Evolutionary conservation across 2,329 filamentous ascomycete genomes (phyloP).

Genomic region (Cytospora chrysosperma): DNA sequence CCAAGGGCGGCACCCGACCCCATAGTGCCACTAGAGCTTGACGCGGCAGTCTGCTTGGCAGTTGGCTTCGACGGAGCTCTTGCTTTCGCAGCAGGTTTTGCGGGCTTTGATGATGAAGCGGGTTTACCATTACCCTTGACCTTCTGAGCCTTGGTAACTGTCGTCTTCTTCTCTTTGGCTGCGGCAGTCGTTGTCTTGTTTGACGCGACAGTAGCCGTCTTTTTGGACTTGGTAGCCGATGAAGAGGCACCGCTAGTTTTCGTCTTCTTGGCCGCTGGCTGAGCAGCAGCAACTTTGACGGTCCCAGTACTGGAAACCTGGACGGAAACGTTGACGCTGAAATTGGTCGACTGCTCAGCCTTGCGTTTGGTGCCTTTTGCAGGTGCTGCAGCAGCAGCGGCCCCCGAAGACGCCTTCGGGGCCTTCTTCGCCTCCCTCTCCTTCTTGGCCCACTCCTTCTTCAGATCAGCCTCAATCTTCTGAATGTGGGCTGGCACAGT

Average conservation of each 20-base stretch:
- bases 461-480: conserved; percentile 53
- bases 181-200: conserved; percentile 3
- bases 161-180: neutral
- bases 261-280: conserved; percentile 29
- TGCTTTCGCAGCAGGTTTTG: conserved; percentile 23
- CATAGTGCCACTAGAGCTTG: neutral
- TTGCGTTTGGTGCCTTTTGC: conserved; percentile 33
- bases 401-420: conserved; percentile 24
- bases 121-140: neutral
- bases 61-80: conserved; percentile 10
- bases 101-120: neutral
- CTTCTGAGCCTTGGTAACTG: conserved; percentile 5
- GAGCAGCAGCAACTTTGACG: conserved; percentile 19
- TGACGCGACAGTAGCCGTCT: neutral
- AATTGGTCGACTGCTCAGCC: conserved; percentile 29
- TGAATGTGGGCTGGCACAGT: conserved; percentile 48
- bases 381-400: conserved; percentile 1
- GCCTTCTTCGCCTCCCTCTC: conserved; percentile 49
- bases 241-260: conserved; percentile 26
- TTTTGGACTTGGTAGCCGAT: conserved; percentile 3
- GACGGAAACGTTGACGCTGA: conserved; percentile 32
- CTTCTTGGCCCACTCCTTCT: conserved; percentile 55
- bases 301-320: conserved; percentile 26
- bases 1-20: neutral
- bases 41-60: neutral